Evolutionary conservation across 495 filamentous ascomycete genomes (phyloP), one percentile per base, ranked within the genome.

Genomic region (Thozetella sp.): DNA sequence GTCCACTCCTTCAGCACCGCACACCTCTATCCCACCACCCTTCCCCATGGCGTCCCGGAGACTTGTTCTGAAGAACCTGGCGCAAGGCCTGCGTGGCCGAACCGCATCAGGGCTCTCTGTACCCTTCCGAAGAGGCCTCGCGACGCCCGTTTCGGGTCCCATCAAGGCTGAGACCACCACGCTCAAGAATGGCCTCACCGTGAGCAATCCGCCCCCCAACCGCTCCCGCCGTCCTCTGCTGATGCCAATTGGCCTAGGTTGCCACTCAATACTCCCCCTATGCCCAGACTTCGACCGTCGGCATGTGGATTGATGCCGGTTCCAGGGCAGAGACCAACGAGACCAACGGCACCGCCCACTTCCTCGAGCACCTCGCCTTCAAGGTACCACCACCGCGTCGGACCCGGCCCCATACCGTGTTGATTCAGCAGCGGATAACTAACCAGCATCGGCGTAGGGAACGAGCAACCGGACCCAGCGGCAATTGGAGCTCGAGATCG

Each of bases 301-400:
- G 95, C 70, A 91, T 99, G 50, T 99, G 96, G 91, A 98, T 99
- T 75, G 96, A 99, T 83, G 93, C 95, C 84, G 95, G 95, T 76
- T 96, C 91, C 77, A 86, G 95, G 75, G 93, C 95, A 76, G 95
- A 99, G 86, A 99, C 95, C 66, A 91, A 95, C 80, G 92, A 90
- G 86, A 97, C 93, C 69, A 98, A 97, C 83, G 95, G 95, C 80
- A 98, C 96, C 61, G 95, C 95, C 61, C 95, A 99, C 83, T 99
- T 98, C 85, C 86, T 99, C 63, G 95, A 99, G 82, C 95, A 99
- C 80, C 86, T 99, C 74, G 96, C 96, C 67, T 99, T 99, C 86
- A 99, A 99, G 90, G 93, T 97, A 82, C 60, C 55, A 48, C 54
- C 56, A 40, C 56, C 50, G 22, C 45, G 52, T 27, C 24, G n/a